Base-by-base conservation (phyloP, 148 eudicot species). In the Camellia japonica region DNA sequence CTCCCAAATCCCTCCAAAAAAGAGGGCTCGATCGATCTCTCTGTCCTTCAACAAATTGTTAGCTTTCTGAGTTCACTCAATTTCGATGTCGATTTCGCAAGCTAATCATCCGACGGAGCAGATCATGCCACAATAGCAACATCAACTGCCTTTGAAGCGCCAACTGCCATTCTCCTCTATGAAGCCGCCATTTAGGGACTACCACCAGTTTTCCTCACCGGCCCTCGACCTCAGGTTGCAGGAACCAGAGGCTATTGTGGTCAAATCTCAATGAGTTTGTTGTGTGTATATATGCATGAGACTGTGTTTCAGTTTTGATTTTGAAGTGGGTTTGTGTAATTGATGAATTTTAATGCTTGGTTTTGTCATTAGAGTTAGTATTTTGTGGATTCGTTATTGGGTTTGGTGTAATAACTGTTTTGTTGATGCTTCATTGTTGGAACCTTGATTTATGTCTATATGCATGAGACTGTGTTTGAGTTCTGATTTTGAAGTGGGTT, bases 131-230 rank as follows among this genome's bases (percentile, higher is more conserved):
- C 81, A 67, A 67, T 43, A 19, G 14, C 46, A 56, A 63, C 63
- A 62, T 3, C 79, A 38, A 7, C 70, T 72, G 4, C 81, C 80
- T 68, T 64, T 78, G 13, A 85, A 84, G 74, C 87, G 92, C 4
- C 92, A 89, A 85, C 84, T 84, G 62, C 84, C 90, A 0, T 87
- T 90, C 73, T 73, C 90, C n/a, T 76, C 92, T 42, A 83, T 88
- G 86, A 94, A 88, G 83, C 92, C 97, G 83, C 93, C 98, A 41
- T 82, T 84, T 46, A 87, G 87, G 2, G 94, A 95, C 80, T 91
- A 95, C 82, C 95, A 90, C 83, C 90, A 87, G 78, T 95, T 95
- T 78, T 78, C 93, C 6, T 19, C 79, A 72, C 55, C 54, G 30
- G 62, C 7, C 71, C 42, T 18, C 70, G 83, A 14, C 74, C 79